phyloP scores from a whole-genome alignment of 331 rosid species.

The Malus hybrid region DNA sequence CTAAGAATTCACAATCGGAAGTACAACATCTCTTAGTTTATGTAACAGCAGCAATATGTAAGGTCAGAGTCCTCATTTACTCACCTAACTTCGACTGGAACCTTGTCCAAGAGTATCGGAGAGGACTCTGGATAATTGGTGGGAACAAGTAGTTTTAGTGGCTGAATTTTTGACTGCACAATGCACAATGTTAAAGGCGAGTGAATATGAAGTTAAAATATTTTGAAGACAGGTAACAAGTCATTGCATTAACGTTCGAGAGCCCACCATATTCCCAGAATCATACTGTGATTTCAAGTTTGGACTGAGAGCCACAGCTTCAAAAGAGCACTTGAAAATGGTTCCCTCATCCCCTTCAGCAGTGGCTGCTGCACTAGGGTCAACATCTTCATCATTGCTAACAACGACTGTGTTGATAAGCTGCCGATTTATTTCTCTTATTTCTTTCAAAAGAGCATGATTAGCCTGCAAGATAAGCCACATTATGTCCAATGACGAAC shows the following conservation, averaged over 20 bases:
- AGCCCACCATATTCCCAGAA: constrained; percentile 76
- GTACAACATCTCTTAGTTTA: neutral
- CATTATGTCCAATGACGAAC: neutral
- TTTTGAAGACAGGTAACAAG: constrained; percentile 1
- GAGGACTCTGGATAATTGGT: constrained; percentile 86
- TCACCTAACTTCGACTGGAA: constrained; percentile 83
- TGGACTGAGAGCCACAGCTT: constrained; percentile 91
- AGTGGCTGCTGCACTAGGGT: constrained; percentile 54
- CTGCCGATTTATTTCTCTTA: constrained; percentile 68
- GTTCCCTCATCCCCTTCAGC: constrained; percentile 81
- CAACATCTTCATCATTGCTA: constrained; percentile 73
- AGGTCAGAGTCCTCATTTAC: constrained; percentile 13
- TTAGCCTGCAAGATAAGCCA: constrained; percentile 48
- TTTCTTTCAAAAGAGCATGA: constrained; percentile 84
- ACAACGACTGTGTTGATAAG: constrained; percentile 83
- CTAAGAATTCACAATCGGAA: neutral
- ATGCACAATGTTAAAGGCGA: constrained; percentile 2
- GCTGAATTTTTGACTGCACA: constrained; percentile 88
- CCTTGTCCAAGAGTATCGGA: constrained; percentile 74
- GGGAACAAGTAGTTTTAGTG: constrained; percentile 88
- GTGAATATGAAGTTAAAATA: neutral
- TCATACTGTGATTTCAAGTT: constrained; percentile 74
- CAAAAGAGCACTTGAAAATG: constrained; percentile 77
- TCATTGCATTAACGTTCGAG: constrained; percentile 1
- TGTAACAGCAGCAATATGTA: neutral